A percentile compares a stretch with the other conserved stretches of the same genome.
Conservation (phyloP, 441 rosid genomes). For the Breynia disticha region DNA sequence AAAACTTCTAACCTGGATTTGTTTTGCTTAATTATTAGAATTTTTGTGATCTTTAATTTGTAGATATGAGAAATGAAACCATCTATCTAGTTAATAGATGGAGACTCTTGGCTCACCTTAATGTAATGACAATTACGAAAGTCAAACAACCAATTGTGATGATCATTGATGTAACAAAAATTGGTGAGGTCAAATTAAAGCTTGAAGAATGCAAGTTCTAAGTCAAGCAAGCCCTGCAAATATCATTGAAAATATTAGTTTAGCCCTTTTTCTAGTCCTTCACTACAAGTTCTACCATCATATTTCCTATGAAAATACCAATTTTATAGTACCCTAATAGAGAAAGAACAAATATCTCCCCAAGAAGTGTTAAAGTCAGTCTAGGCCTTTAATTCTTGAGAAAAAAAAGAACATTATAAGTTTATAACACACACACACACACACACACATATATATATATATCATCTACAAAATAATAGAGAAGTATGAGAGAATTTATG, state of each 20-base stretch:
- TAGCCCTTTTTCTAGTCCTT: not conserved
- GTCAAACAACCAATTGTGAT: constrained; percentile 52
- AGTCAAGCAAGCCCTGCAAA: constrained; percentile 17
- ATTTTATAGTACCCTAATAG: constrained; percentile 40
- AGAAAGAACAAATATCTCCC: constrained; percentile 53
- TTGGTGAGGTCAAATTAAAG: constrained; percentile 56
- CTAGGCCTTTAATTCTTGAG: constrained; percentile 55
- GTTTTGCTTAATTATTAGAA: not conserved
- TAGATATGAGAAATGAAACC: too few relatives aligned
- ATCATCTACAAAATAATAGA: not conserved
- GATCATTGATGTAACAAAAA: constrained; percentile 42
- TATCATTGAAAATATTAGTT: not conserved
- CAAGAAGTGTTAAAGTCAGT: constrained; percentile 40
- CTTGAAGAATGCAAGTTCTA: constrained; percentile 62
- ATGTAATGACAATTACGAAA: constrained; percentile 35
- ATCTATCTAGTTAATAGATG: not conserved
- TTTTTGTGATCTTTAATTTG: not conserved
- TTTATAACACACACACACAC: not conserved
- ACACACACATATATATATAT: not conserved
- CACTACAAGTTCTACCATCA: not conserved
- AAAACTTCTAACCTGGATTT: constrained; percentile 39
- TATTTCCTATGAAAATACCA: not conserved
- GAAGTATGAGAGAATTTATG: not conserved
- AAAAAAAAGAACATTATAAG: not conserved
- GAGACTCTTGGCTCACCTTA: constrained; percentile 23